These are phyloP conservation scores for Phaffia tasmanica DNA, from an alignment of 768 basidiomycete species.

Conservation along the genomic window DNA sequence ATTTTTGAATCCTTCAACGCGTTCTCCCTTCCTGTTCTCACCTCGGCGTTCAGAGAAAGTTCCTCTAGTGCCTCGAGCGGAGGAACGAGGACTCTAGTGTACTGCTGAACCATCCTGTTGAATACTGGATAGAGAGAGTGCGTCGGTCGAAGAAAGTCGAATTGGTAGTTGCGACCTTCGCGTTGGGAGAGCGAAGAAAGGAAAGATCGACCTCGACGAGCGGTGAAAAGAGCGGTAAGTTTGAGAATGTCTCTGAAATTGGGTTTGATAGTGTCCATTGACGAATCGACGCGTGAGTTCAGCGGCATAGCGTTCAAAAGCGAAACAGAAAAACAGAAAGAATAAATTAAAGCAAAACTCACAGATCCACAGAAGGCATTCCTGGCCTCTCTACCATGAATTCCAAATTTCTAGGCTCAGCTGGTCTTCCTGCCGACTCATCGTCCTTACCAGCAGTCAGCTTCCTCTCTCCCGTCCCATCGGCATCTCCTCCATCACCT, in stretches of 20 bases:
- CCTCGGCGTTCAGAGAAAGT: slow-evolving; percentile 43
- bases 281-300: too few relatives aligned
- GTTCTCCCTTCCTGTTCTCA: slow-evolving; percentile 57
- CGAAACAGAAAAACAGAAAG: not conserved
- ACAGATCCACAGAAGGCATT: slow-evolving; percentile 83
- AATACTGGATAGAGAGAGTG: slow-evolving; percentile 96
- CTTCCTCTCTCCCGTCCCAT: slow-evolving; percentile 15
- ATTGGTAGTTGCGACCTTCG: slow-evolving; percentile 93
- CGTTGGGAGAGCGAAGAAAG: slow-evolving; percentile 69
- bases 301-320: too few relatives aligned
- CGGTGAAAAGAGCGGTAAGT: slow-evolving; percentile 89
- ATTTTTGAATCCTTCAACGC: slow-evolving; percentile 62
- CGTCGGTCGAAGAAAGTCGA: slow-evolving; percentile 89
- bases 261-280: slow-evolving; percentile 7
- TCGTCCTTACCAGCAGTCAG: slow-evolving; percentile 5
- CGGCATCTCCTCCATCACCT: slow-evolving; percentile 35
- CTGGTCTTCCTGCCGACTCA: slow-evolving; percentile 47
- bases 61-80: slow-evolving; percentile 60
- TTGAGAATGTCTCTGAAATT: slow-evolving; percentile 76
- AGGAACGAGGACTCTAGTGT: slow-evolving; percentile 79
- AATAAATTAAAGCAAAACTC: slow-evolving; percentile 37
- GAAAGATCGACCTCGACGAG: slow-evolving; percentile 77
- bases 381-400: slow-evolving; percentile 19
- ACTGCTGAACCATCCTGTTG: slow-evolving; percentile 93
- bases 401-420: slow-evolving; percentile 32